phyloP scores from a whole-genome alignment of 2,329 filamentous ascomycete genomes.

The Xylaria sp. region DNA sequence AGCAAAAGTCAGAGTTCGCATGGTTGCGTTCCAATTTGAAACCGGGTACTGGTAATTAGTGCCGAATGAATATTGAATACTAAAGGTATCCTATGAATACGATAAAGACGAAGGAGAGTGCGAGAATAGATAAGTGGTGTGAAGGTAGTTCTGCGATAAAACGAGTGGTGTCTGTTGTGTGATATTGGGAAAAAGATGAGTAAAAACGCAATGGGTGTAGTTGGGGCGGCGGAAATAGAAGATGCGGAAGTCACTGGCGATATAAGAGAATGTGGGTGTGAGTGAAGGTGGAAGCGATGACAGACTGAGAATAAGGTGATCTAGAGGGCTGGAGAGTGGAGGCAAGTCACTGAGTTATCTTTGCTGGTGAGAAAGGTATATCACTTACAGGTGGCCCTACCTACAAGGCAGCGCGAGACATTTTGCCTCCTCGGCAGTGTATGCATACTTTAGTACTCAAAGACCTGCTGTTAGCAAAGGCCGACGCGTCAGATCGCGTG shows the following conservation, averaged over 20 bases:
- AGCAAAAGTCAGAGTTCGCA: slow-evolving; percentile 45
- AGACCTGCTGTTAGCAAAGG: neutral
- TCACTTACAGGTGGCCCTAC: slow-evolving; percentile 8
- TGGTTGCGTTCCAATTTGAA: slow-evolving; percentile 32
- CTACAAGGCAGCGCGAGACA: slow-evolving; percentile 9
- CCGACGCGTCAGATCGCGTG: slow-evolving; percentile 5
- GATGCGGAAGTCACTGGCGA: neutral
- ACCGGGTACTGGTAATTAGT: neutral
- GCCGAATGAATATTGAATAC: neutral
- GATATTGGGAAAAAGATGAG: neutral
- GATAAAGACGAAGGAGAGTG: neutral
- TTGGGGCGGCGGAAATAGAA: neutral
- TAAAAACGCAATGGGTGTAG: neutral
- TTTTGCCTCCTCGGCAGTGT: neutral
- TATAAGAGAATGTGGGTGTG: neutral
- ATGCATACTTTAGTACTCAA: slow-evolving; percentile 4
- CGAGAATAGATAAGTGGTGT: neutral
- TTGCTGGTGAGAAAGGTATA: neutral
- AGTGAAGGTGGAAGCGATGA: neutral
- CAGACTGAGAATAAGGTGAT: neutral
- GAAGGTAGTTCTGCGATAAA: neutral
- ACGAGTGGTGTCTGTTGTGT: neutral
- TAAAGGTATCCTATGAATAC: neutral
- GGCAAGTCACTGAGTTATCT: neutral
- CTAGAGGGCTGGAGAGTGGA: neutral